These are phyloP conservation scores for Tetrapyrgos nigripes DNA, from an alignment of 1,284 basidiomycete species.

Conservation along the genomic window DNA sequence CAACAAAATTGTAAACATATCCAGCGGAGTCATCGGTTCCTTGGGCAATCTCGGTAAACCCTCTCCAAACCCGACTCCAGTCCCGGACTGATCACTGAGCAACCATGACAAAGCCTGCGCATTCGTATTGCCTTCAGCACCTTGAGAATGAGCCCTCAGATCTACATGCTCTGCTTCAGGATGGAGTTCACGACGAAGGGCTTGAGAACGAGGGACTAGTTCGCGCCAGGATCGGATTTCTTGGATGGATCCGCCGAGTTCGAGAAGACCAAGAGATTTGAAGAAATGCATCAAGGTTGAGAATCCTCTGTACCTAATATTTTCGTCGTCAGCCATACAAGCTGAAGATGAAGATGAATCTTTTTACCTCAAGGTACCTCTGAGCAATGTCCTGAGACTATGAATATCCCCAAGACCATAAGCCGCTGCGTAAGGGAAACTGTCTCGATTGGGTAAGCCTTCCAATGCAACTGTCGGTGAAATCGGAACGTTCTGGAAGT, in stretches of 20 bases:
- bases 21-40: constrained; percentile 67
- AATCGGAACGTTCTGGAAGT: constrained; percentile 73
- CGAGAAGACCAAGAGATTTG: constrained; percentile 77
- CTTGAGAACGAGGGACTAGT: constrained; percentile 20
- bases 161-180: constrained; percentile 6
- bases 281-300: constrained; percentile 79
- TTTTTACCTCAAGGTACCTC: constrained; percentile 83
- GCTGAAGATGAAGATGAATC: neutral
- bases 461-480: constrained; percentile 71
- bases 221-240: constrained; percentile 22
- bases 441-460: constrained; percentile 90
- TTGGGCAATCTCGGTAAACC: constrained; percentile 51
- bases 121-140: neutral
- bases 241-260: constrained; percentile 41
- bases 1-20: constrained; percentile 81
- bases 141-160: constrained; percentile 5
- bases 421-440: constrained; percentile 75
- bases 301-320: constrained; percentile 85
- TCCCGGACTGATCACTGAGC: constrained; percentile 10
- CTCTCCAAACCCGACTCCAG: neutral
- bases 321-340: neutral
- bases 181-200: constrained; percentile 6
- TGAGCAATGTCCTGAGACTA: constrained; percentile 71
- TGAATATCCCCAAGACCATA: constrained; percentile 69
- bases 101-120: constrained; percentile 13